Evolutionary conservation across 768 basidiomycete genomes (phyloP), one percentile per base, ranked within the genome.

Genomic region (Boletus eberwhitei): DNA sequence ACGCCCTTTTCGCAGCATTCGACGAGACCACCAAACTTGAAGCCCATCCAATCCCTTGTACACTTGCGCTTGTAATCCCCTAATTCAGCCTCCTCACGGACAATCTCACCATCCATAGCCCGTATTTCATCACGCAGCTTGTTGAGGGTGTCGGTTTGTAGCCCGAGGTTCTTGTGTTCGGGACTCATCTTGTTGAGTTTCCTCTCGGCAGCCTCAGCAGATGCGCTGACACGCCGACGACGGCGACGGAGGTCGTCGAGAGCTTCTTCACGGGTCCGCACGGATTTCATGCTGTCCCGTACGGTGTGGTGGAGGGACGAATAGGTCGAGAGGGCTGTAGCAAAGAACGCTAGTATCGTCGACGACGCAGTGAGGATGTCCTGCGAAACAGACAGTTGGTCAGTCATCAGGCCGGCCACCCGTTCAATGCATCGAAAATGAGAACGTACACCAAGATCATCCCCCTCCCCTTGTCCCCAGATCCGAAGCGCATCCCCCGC

Each of bases 121-220:
- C 85, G 75, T 49, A 96, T 95, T 65, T 95, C 87, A 16, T 86
- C 86, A 49, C 87, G 80, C 29, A 95, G 72, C 14, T 75, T 74
- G 60, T 85, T 85, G 43, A 97, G 72, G 2, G 77, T 69, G 24
- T 93, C 90, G 2, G 85, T 87, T 70, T 96, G 94, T 51, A 74
- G 61, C 3, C 74, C 72, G 35, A 93, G 73, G 60, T 89, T 88
- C 77, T 96, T 98, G 74, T 95, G 84, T 69, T 94, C 91, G 0
- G 88, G 79, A 58, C 80, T 81, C 93, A 97, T 95, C 75, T 88
- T 96, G 71, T 79, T 82, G 36, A 98, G 79, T 67, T 95, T 96
- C 75, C 80, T 89, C 60, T 96, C 93, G 3, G 91, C 93, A 17
- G 81, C 72, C 51, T 96, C 93, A 0, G 93, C 89, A 58, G 87